Percentiles rank a stretch among this genome's conserved stretches.
Evolutionary conservation across 129 eudicot genomes (phyloP).

Genomic region (Scalesia atractyloides): DNA sequence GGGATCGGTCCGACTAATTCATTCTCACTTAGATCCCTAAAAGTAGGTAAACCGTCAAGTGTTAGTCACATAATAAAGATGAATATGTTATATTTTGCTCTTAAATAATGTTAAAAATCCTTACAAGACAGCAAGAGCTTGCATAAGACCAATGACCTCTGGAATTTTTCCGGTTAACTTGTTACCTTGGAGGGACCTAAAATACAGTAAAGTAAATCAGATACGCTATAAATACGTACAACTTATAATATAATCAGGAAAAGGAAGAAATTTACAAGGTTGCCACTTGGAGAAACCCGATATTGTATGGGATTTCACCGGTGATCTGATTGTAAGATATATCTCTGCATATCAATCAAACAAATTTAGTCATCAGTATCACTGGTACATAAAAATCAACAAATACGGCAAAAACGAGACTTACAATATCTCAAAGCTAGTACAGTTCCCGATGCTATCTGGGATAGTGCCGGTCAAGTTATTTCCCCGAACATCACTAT

Average conservation of each 20-base stretch:
- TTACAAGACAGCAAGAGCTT: conserved; percentile 90
- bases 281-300: conserved; percentile 90
- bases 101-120: conserved; percentile 18
- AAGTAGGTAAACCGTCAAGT: not conserved
- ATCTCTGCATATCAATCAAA: conserved; percentile 50
- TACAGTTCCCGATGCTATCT: conserved; percentile 82
- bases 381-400: not conserved
- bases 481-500: conserved; percentile 74
- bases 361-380: not conserved
- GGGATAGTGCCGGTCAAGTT: conserved; percentile 80
- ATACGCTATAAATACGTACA: not conserved
- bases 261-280: conserved; percentile 51
- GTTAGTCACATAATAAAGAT: not conserved
- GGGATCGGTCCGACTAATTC: conserved; percentile 84
- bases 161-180: conserved; percentile 76
- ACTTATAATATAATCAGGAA: no score
- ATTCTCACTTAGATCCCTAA: conserved; percentile 88
- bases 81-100: not conserved
- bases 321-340: conserved; percentile 78
- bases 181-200: conserved; percentile 85
- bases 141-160: conserved; percentile 89
- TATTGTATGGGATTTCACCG: conserved; percentile 89
- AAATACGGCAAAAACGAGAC: conserved; percentile 6
- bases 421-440: conserved; percentile 86
- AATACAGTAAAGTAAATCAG: conserved; percentile 10